Evolutionary conservation across 2,329 filamentous ascomycete genomes (phyloP).

Genomic region (Emergomyces pasteurianus): DNA sequence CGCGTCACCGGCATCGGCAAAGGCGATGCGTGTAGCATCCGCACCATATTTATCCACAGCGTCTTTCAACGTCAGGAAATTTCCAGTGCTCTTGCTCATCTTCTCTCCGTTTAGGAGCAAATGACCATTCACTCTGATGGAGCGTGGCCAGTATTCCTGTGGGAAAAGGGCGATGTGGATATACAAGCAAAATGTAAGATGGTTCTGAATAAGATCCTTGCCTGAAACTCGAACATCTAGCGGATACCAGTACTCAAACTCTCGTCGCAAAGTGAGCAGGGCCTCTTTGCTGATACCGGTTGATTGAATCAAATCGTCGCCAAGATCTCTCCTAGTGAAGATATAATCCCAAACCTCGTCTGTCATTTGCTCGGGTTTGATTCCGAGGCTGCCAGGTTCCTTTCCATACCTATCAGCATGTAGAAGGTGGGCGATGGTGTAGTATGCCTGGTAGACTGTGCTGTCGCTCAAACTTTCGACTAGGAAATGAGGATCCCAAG

Average conservation of each 20-base stretch:
- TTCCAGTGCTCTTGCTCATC: conserved; percentile 96
- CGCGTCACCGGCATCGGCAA: conserved; percentile 88
- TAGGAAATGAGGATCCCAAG: conserved; percentile 83
- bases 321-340: conserved; percentile 63
- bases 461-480: conserved; percentile 88
- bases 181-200: conserved; percentile 92
- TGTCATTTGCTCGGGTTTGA: conserved; percentile 75
- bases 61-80: conserved; percentile 86
- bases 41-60: conserved; percentile 86
- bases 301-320: conserved; percentile 50
- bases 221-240: conserved; percentile 78
- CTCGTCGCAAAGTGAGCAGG: conserved; percentile 69
- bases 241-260: conserved; percentile 97
- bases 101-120: conserved; percentile 92
- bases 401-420: conserved; percentile 81
- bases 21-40: conserved; percentile 78
- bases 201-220: conserved; percentile 88
- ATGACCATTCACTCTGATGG: conserved; percentile 83
- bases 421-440: conserved; percentile 50
- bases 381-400: conserved; percentile 53
- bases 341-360: conserved; percentile 96
- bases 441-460: conserved; percentile 68
- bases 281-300: conserved; percentile 62
- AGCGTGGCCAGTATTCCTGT: conserved; percentile 75
- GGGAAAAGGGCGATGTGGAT: conserved; percentile 84